Conservation (phyloP, 805 yeast genomes). For the Ogataea minuta region DNA sequence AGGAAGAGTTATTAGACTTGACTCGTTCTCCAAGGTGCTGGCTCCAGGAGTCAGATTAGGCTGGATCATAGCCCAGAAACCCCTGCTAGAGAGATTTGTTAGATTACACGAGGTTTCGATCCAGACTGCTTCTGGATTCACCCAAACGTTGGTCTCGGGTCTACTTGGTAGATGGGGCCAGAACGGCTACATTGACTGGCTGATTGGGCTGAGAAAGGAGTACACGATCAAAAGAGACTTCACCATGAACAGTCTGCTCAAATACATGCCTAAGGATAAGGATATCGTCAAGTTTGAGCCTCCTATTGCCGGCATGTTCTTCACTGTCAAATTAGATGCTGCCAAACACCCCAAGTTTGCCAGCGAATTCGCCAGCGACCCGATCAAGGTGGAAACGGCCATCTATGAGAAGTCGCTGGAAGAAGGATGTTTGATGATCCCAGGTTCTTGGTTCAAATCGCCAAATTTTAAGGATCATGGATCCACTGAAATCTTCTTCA, state of each 20-base stretch:
- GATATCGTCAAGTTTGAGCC: constrained; percentile 43
- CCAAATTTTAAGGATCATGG: constrained; percentile 47
- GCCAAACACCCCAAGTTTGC: constrained; percentile 74
- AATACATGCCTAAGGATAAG: constrained; percentile 50
- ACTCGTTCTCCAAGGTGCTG: constrained; percentile 84
- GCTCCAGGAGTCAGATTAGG: constrained; percentile 92
- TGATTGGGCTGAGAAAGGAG: constrained; percentile 74
- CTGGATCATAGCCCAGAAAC: constrained; percentile 77
- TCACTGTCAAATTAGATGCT: constrained; percentile 71
- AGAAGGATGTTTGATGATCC: constrained; percentile 69
- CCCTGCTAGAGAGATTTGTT: constrained; percentile 60
- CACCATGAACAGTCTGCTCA: constrained; percentile 71
- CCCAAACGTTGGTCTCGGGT: constrained; percentile 69
- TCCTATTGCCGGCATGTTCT: constrained; percentile 88
- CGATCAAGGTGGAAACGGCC: constrained; percentile 60
- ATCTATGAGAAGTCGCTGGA: constrained; percentile 60
- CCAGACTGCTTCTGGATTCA: constrained; percentile 79
- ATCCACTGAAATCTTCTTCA: constrained; percentile 59
- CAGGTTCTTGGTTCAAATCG: constrained; percentile 78
- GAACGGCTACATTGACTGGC: constrained; percentile 84
- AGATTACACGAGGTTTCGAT: constrained; percentile 78
- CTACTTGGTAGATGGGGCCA: constrained; percentile 87
- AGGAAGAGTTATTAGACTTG: constrained; percentile 87
- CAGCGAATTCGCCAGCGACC: constrained; percentile 55
- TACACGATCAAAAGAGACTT: constrained; percentile 87